These are phyloP conservation scores for Exophiala sp. DNA, from an alignment of 2,329 filamentous ascomycete species.

Conservation along the genomic window DNA sequence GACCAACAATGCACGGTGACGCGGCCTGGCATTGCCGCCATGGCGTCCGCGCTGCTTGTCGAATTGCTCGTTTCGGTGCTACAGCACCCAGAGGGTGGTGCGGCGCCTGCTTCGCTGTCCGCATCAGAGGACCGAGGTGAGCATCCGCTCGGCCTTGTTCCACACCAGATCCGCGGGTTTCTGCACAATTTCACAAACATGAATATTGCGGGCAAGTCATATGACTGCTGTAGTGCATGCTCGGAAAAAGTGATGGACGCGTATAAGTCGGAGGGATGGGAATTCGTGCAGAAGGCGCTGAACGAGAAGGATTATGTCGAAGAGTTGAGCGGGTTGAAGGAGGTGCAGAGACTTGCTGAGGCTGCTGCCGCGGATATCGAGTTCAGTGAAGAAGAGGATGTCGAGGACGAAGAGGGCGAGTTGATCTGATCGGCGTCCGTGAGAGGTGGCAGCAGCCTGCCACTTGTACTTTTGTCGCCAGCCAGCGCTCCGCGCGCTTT, in stretches of 20 bases:
- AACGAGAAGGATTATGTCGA: constrained; percentile 63
- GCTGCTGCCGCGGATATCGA: constrained; percentile 43
- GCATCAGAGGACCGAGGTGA: constrained; percentile 34
- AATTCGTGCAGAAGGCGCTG: constrained; percentile 57
- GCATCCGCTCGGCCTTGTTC: constrained; percentile 52
- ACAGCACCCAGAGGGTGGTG: constrained; percentile 66
- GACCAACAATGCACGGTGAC: constrained; percentile 99
- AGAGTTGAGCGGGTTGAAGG: constrained; percentile 59
- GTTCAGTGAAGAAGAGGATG: constrained; percentile 41
- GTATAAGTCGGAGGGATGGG: constrained; percentile 57
- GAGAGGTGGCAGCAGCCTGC: not conserved
- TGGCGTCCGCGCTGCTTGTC: constrained; percentile 85
- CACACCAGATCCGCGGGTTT: constrained; percentile 63
- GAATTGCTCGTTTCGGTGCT: constrained; percentile 84
- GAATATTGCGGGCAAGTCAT: constrained; percentile 55
- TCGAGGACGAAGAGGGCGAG: constrained; percentile 36
- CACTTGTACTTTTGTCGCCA: not conserved
- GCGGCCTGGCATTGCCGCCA: constrained; percentile 83
- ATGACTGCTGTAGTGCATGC: constrained; percentile 62
- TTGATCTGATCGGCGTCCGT: constrained; percentile 23
- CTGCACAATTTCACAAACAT: constrained; percentile 59
- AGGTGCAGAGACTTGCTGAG: constrained; percentile 49
- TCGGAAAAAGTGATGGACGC: constrained; percentile 52
- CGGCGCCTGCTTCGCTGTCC: constrained; percentile 36
- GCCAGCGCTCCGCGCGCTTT: too few relatives aligned